A percentile compares a stretch with the other conserved stretches of the same genome.
Evolutionary conservation across 1,284 basidiomycete genomes (phyloP).

Genomic region (Earliella scabrosa): DNA sequence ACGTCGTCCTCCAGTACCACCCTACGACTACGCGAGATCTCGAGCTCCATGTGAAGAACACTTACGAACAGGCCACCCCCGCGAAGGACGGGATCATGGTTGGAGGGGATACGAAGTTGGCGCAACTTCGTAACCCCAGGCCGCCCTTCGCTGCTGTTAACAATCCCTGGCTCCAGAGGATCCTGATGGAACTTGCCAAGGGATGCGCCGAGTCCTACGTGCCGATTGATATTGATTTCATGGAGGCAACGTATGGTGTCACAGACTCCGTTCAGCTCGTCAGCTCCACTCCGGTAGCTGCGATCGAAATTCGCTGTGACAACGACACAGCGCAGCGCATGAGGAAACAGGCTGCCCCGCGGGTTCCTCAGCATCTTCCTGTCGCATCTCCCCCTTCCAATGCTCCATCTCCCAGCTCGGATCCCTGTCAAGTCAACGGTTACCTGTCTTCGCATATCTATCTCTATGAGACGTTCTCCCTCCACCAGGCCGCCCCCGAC

Average conservation of each 20-base stretch:
- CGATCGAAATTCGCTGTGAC: too few relatives aligned
- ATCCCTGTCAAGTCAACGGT: neutral
- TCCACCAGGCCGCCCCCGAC: neutral
- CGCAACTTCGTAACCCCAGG: neutral
- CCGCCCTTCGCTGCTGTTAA: neutral
- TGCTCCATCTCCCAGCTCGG: neutral
- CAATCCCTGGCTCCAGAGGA: neutral
- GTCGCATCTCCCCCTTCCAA: too few relatives aligned
- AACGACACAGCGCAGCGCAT: too few relatives aligned
- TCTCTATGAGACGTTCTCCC: neutral
- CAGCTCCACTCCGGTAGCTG: too few relatives aligned
- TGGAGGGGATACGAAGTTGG: neutral
- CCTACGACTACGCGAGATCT: neutral
- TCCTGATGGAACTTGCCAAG: too few relatives aligned
- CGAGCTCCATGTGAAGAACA: too few relatives aligned
- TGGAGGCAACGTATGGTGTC: too few relatives aligned
- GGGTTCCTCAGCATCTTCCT: too few relatives aligned
- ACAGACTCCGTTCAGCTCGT: too few relatives aligned
- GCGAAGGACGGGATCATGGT: neutral
- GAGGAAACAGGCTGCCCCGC: too few relatives aligned
- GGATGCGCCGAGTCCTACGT: too few relatives aligned
- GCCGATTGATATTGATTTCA: too few relatives aligned
- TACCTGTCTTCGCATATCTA: neutral
- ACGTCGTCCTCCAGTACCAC: conserved; percentile 5
- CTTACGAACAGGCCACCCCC: neutral